These are phyloP conservation scores for Trifolium dubium DNA, from an alignment of 306 rosid genomes.

Conservation along the genomic window DNA sequence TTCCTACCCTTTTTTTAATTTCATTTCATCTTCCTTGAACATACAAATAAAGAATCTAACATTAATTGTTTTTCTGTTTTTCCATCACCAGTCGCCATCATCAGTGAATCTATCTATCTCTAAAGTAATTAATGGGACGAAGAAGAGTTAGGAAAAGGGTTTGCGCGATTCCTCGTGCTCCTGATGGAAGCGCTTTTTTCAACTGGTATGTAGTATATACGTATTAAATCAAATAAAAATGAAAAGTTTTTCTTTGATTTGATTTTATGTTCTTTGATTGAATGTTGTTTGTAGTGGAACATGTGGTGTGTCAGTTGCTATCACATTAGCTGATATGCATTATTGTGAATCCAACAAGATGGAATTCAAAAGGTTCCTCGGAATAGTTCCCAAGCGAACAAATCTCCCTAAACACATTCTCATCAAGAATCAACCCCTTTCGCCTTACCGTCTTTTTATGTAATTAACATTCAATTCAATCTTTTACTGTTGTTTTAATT, in stretches of 20 bases:
- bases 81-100: too few species aligned
- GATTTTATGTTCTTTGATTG: too few species aligned
- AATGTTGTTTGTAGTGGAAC: constrained; percentile 37
- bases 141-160: neutral
- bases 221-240: too few species aligned
- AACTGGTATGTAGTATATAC: constrained; percentile 48
- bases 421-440: constrained; percentile 41
- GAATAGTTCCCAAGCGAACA: neutral
- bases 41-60: too few species aligned
- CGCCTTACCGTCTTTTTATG: constrained; percentile 65
- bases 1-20: too few species aligned
- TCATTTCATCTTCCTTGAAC: too few species aligned
- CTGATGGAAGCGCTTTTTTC: constrained; percentile 66
- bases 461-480: constrained; percentile 19
- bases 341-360: constrained; percentile 47
- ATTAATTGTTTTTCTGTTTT: too few species aligned
- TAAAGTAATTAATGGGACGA: neutral
- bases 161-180: constrained; percentile 42
- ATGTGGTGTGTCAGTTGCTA: constrained; percentile 55
- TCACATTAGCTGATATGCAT: constrained; percentile 63
- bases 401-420: neutral
- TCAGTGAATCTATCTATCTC: too few species aligned
- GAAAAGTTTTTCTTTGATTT: neutral
- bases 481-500: neutral
- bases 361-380: constrained; percentile 54